phyloP scores from a whole-genome alignment of 176 grass and related monocot genomes.

The Pontederia paniculata region DNA sequence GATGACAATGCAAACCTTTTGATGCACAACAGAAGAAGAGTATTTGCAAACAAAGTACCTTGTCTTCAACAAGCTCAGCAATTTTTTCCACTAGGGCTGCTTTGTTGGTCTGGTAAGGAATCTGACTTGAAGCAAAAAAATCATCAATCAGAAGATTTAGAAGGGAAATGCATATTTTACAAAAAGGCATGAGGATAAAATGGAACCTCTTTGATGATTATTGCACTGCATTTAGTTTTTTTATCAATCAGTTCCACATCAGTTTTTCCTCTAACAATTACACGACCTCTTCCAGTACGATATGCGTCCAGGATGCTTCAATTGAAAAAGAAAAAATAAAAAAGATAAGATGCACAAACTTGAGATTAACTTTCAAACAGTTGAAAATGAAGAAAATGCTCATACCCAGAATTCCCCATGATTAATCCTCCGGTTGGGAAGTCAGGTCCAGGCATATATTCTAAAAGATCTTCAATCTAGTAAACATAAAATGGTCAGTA shows the following conservation, averaged over 20 bases:
- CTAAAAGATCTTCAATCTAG: constrained; percentile 87
- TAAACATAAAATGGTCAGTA: constrained; percentile 10
- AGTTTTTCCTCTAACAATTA: constrained; percentile 87
- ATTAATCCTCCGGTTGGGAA: constrained; percentile 95
- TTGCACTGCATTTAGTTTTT: constrained; percentile 63
- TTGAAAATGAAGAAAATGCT: constrained; percentile 2
- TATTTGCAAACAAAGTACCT: constrained; percentile 30
- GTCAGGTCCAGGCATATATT: constrained; percentile 93
- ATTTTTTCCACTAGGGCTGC: constrained; percentile 73
- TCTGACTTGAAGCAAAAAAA: constrained; percentile 36
- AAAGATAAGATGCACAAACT: constrained; percentile 10
- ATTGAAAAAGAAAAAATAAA: constrained; percentile 20
- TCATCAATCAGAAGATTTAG: constrained; percentile 4
- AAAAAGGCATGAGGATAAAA: constrained; percentile 1
- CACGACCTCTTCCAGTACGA: constrained; percentile 60
- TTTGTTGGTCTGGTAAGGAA: constrained; percentile 97
- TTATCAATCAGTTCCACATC: constrained; percentile 63
- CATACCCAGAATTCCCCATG: constrained; percentile 70
- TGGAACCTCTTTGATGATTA: constrained; percentile 90
- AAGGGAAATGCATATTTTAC: background rate
- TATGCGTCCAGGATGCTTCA: constrained; percentile 89
- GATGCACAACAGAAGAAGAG: too few species aligned
- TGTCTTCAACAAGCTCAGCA: constrained; percentile 89
- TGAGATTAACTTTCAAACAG: background rate
- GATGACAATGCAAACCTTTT: too few species aligned